Evolutionary conservation across 176 grass and related monocot species (phyloP).

Genomic region (Poa pratensis): DNA sequence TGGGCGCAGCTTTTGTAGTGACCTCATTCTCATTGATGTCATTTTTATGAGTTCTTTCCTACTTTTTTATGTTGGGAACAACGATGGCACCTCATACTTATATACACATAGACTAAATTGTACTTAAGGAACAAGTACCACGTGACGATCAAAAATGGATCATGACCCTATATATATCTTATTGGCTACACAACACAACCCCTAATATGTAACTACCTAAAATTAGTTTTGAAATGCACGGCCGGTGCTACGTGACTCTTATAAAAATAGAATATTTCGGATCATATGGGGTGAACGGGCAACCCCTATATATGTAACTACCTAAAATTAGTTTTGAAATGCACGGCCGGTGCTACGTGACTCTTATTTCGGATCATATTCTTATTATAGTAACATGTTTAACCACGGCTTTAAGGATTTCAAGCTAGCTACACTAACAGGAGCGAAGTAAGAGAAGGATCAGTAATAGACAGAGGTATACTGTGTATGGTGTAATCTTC

Average conservation of each 20-base stretch:
- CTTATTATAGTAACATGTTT: too few relatives aligned
- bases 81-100: background rate
- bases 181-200: background rate
- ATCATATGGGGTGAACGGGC: too few relatives aligned
- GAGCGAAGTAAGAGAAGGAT: too few relatives aligned
- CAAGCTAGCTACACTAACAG: too few relatives aligned
- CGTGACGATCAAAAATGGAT: background rate
- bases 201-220: slow-evolving; percentile 13
- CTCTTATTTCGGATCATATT: too few relatives aligned
- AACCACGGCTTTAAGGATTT: too few relatives aligned
- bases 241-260: background rate
- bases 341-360: background rate
- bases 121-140: background rate
- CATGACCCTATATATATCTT: background rate
- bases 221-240: background rate
- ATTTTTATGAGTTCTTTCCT: background rate
- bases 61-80: background rate
- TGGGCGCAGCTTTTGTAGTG: background rate
- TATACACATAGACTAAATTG: background rate
- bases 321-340: background rate
- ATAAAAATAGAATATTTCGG: too few relatives aligned
- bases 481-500: too few relatives aligned
- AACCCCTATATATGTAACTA: background rate
- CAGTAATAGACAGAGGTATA: too few relatives aligned
- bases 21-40: background rate